These are phyloP conservation scores for Heliamphora pulchella DNA, from an alignment of 179 eudicot genomes.

Conservation along the genomic window DNA sequence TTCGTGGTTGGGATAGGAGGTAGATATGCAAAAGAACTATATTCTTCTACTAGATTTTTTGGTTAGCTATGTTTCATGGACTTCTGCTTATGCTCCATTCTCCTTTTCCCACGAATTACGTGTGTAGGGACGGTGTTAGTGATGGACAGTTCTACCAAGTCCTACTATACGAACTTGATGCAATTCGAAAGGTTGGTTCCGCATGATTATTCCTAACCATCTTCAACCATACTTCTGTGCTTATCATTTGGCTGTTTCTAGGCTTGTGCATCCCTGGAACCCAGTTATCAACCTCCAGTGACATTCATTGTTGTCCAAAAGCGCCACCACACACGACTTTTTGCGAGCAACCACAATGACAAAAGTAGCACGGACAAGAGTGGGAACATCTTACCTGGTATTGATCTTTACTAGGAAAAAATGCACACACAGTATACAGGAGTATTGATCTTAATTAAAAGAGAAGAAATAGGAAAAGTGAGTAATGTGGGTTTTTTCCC, in stretches of 20 bases:
- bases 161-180: constrained; percentile 77
- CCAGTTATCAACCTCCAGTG: constrained; percentile 85
- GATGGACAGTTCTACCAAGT: constrained; percentile 94
- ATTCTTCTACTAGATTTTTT: neutral
- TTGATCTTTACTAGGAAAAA: no score
- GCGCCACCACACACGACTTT: constrained; percentile 86
- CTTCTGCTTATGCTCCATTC: neutral
- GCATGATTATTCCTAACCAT: neutral
- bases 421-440: no score
- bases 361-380: constrained; percentile 62
- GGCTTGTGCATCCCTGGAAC: constrained; percentile 92
- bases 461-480: no score
- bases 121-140: constrained; percentile 81
- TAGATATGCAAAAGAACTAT: neutral
- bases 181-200: constrained; percentile 69
- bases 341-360: constrained; percentile 75
- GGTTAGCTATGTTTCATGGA: neutral
- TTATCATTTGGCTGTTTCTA: constrained; percentile 21
- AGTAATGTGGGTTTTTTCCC: no score
- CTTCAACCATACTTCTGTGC: constrained; percentile 2
- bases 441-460: no score
- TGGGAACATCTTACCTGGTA: constrained; percentile 89
- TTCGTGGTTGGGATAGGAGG: neutral
- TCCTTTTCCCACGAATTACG: neutral
- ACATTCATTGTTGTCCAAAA: constrained; percentile 94